Conservation (phyloP, 352 stramenopile genomes). For the Thraustotheca clavata region DNA sequence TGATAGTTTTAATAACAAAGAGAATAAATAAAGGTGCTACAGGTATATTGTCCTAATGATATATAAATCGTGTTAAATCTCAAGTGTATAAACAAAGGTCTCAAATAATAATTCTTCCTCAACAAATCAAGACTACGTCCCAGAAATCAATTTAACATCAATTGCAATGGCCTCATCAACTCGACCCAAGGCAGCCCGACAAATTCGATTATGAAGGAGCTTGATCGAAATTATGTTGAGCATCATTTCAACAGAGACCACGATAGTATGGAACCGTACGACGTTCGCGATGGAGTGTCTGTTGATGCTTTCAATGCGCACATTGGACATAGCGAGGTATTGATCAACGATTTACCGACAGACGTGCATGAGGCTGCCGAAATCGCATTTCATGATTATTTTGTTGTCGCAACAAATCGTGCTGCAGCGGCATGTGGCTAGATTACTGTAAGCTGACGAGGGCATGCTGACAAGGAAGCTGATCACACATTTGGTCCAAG, state of each 20-base stretch:
- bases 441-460: not conserved
- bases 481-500: not conserved
- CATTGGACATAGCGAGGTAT: not conserved
- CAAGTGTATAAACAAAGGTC: no score
- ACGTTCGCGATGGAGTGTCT: not conserved
- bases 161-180: not conserved
- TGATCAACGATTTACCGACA: constrained; percentile 3
- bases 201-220: constrained; percentile 4
- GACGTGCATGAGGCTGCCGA: not conserved
- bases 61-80: no score
- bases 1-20: no score
- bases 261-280: not conserved
- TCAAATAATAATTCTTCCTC: no score
- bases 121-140: no score
- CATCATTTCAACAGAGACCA: constrained; percentile 2
- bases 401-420: not conserved
- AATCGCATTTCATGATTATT: not conserved
- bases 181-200: not conserved
- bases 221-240: not conserved
- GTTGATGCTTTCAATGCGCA: constrained; percentile 2
- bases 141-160: no score
- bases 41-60: no score
- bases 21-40: no score
- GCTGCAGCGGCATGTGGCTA: not conserved
- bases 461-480: not conserved